Percentiles rank a stretch among this genome's conserved stretches.
These are phyloP conservation scores for Phytophthora lateralis DNA, from an alignment of 352 stramenopile species.

Conservation along the genomic window DNA sequence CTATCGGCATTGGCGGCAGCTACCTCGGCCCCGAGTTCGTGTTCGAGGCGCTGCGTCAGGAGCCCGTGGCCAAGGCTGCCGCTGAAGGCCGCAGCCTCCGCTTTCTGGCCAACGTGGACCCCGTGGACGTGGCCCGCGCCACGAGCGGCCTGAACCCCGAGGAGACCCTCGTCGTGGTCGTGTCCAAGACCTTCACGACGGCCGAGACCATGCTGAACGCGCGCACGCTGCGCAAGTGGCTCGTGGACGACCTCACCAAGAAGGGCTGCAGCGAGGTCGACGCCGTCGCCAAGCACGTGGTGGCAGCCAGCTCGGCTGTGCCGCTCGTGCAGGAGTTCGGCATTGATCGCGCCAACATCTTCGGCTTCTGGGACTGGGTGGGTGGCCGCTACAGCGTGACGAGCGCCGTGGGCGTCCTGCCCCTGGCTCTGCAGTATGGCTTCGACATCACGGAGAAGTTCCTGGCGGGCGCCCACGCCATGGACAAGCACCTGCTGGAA, in stretches of 20 bases:
- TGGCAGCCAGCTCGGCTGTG: conserved; percentile 88
- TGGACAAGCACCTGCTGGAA: conserved; percentile 98
- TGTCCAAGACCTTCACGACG: conserved; percentile 99
- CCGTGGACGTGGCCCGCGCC: conserved; percentile 94
- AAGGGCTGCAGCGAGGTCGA: conserved; percentile 84
- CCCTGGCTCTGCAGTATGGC: conserved; percentile 96
- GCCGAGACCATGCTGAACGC: conserved; percentile 99
- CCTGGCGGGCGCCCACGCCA: conserved; percentile 95
- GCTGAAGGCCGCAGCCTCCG: conserved; percentile 89
- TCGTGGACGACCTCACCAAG: conserved; percentile 91
- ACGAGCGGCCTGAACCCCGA: conserved; percentile 94
- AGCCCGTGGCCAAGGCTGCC: conserved; percentile 84
- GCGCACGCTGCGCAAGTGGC: conserved; percentile 95
- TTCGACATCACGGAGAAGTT: conserved; percentile 93
- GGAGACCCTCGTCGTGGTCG: conserved; percentile 96
- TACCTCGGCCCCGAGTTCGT: conserved; percentile 98
- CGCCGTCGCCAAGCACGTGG: conserved; percentile 94
- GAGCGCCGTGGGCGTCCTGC: conserved; percentile 96
- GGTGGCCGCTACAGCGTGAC: conserved; percentile 98
- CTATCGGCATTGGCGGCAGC: conserved; percentile 96
- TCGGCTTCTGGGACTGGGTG: conserved; percentile 99
- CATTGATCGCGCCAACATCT: conserved; percentile 96
- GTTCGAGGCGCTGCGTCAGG: conserved; percentile 92
- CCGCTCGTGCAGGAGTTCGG: conserved; percentile 91
- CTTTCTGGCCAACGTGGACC: conserved; percentile 99